These are phyloP conservation scores for Salvia rosmarinus DNA, from an alignment of 257 asterid genomes.

Conservation along the genomic window DNA sequence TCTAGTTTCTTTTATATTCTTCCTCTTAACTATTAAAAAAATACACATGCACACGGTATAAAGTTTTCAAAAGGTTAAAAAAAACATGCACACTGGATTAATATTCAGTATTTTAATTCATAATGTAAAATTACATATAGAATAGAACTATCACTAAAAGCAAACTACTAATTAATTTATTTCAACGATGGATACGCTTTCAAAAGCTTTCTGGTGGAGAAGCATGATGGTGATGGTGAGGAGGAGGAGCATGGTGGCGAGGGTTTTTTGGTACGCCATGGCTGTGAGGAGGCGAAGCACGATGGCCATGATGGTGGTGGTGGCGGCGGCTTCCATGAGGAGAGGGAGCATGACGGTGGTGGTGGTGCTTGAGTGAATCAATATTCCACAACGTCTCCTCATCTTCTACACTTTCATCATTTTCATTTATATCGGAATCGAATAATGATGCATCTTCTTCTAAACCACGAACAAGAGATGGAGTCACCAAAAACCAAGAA, in stretches of 20 bases:
- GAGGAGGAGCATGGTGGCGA: neutral
- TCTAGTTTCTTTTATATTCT: no score
- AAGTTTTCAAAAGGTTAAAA: no score
- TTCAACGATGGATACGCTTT: neutral
- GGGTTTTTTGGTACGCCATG: neutral
- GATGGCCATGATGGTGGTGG: neutral
- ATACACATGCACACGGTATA: no score
- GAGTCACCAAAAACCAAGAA: neutral
- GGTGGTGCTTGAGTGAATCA: neutral
- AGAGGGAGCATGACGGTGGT: neutral
- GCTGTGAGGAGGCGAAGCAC: neutral
- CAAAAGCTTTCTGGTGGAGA: neutral
- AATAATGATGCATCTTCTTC: conserved; percentile 1
- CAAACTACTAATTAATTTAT: no score
- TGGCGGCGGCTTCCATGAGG: neutral
- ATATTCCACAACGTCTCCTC: neutral
- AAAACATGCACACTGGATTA: no score
- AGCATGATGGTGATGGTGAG: neutral
- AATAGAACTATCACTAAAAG: no score
- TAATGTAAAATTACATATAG: no score
- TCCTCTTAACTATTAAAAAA: no score
- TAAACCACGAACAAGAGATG: conserved; percentile 6
- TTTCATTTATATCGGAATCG: neutral
- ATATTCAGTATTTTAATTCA: no score
- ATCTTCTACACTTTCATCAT: neutral